A percentile compares a stretch with the other conserved stretches of the same genome.
phyloP scores from a whole-genome alignment of 73 alveolate genomes.

The Urostyla sp. region DNA sequence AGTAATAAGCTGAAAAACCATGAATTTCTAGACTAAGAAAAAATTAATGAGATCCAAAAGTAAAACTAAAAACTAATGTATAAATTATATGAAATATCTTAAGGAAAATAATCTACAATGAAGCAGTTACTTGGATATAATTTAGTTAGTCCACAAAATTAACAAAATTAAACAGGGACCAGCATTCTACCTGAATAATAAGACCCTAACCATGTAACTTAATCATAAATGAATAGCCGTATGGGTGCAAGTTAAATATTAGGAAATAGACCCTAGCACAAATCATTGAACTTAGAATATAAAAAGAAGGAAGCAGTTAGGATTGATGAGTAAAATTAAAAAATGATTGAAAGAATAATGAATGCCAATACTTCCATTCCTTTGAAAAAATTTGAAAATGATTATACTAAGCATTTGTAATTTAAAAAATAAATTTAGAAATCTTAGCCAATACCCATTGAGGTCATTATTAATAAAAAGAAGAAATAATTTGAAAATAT shows the following conservation, averaged over 20 bases:
- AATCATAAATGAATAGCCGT: no score
- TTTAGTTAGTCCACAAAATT: no score
- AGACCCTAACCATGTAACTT: no score
- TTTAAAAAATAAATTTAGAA: constrained; percentile 19
- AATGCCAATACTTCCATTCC: constrained; percentile 36
- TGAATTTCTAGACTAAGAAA: constrained; percentile 33
- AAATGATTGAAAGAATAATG: constrained; percentile 45
- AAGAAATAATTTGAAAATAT: constrained; percentile 3
- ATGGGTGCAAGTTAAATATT: no score
- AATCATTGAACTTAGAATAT: constrained; percentile 26
- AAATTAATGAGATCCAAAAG: constrained; percentile 34
- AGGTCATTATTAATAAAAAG: constrained; percentile 7
- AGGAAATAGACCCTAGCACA: no score
- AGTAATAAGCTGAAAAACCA: constrained; percentile 26
- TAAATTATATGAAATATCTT: constrained; percentile 26
- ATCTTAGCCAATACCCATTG: constrained; percentile 22
- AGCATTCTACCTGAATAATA: no score
- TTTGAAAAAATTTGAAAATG: constrained; percentile 8
- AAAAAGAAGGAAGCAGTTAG: constrained; percentile 27
- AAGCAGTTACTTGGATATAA: background rate
- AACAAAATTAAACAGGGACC: no score
- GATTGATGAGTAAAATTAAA: constrained; percentile 38
- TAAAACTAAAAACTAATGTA: constrained; percentile 35
- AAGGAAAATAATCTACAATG: constrained; percentile 29
- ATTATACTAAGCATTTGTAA: constrained; percentile 10